A percentile compares a stretch with the other conserved stretches of the same genome.
phyloP scores from a whole-genome alignment of 202 grass and related monocot genomes.

The Setaria viridis region DNA sequence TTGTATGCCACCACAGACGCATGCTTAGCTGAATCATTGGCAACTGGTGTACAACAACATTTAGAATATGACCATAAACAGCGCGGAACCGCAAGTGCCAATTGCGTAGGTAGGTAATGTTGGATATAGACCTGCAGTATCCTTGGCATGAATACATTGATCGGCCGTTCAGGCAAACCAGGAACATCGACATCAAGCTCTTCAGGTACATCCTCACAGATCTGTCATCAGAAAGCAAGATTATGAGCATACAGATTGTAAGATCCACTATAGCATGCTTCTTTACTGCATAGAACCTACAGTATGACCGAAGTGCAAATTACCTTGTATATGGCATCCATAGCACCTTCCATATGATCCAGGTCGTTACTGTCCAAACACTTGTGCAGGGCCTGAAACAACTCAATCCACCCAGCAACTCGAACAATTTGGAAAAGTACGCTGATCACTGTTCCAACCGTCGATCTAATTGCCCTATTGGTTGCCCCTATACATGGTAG shows the following conservation, averaged over 20 bases:
- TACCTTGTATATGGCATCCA: conserved; percentile 99
- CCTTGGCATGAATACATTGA: conserved; percentile 92
- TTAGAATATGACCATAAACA: conserved; percentile 34
- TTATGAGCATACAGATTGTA: conserved; percentile 36
- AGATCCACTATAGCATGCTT: conserved; percentile 4
- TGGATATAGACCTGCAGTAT: conserved; percentile 72
- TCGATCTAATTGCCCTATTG: conserved; percentile 84
- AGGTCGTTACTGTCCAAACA: conserved; percentile 89
- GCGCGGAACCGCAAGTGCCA: neutral
- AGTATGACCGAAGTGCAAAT: conserved; percentile 8
- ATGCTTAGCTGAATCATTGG: conserved; percentile 23
- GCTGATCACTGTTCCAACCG: conserved; percentile 91
- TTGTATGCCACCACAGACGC: neutral
- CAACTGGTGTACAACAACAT: conserved; percentile 10
- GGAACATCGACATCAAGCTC: conserved; percentile 91
- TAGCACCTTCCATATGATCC: conserved; percentile 98
- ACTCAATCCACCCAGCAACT: conserved; percentile 88
- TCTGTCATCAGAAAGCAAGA: conserved; percentile 59
- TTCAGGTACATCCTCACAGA: conserved; percentile 97
- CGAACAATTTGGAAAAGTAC: conserved; percentile 85
- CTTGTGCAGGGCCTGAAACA: conserved; percentile 82
- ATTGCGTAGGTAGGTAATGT: neutral
- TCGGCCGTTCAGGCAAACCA: conserved; percentile 85
- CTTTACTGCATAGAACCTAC: conserved; percentile 21
- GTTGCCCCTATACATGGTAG: conserved; percentile 84